phyloP scores from a whole-genome alignment of 1,284 basidiomycete genomes.

The Ustilago bromivora region DNA sequence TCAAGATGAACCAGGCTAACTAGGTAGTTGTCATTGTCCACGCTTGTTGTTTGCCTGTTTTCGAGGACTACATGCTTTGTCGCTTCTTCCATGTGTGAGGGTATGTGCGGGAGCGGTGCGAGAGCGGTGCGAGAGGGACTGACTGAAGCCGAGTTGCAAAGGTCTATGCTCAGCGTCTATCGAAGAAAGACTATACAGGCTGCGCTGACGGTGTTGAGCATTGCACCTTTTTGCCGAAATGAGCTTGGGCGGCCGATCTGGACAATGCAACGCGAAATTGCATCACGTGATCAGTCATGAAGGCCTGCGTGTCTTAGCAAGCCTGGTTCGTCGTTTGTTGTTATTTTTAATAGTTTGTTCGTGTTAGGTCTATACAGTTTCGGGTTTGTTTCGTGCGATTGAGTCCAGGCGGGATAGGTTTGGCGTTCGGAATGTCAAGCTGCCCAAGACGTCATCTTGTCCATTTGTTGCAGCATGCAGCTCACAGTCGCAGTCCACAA shows the following conservation, averaged over 20 bases:
- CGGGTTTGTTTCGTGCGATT: too few relatives aligned
- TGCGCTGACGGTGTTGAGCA: background rate
- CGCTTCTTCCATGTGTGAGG: too few relatives aligned
- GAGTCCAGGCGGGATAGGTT: background rate
- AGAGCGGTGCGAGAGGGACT: too few relatives aligned
- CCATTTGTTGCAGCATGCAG: background rate
- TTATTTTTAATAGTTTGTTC: too few relatives aligned
- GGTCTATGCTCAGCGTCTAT: too few relatives aligned
- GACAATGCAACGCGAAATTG: background rate
- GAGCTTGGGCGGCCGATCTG: background rate
- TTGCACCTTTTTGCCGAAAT: background rate
- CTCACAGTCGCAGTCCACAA: background rate
- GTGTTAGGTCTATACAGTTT: too few relatives aligned
- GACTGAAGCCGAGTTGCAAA: too few relatives aligned
- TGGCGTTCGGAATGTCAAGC: background rate
- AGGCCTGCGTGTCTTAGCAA: background rate
- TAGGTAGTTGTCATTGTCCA: background rate
- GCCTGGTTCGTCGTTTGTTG: too few relatives aligned
- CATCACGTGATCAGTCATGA: background rate
- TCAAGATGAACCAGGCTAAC: conserved; percentile 43
- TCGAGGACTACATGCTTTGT: too few relatives aligned
- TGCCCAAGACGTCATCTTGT: background rate
- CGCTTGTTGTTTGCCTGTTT: background rate
- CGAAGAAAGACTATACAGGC: too few relatives aligned
- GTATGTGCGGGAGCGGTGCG: too few relatives aligned